Conservation (phyloP, 108 stramenopile species). For the Cyclotella atomus region DNA sequence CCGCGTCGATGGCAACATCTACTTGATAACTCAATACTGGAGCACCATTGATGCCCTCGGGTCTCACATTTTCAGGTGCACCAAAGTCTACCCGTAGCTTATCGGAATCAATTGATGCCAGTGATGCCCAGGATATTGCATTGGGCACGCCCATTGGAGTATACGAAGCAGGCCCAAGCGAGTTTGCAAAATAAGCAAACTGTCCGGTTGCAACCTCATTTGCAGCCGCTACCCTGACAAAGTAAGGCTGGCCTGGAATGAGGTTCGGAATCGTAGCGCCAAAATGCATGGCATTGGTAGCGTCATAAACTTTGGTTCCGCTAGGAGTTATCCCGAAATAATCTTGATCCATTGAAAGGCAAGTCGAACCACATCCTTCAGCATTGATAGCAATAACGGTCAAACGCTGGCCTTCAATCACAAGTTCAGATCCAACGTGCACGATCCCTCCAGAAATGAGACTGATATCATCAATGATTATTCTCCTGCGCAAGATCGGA, state of each 20-base stretch:
- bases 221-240: slow-evolving; percentile 56
- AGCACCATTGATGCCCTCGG: slow-evolving; percentile 54
- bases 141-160: slow-evolving; percentile 42
- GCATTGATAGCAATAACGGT: slow-evolving; percentile 38
- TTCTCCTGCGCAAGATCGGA: slow-evolving; percentile 31
- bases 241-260: slow-evolving; percentile 53
- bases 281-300: slow-evolving; percentile 17
- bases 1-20: slow-evolving; percentile 38
- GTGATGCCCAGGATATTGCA: slow-evolving; percentile 36
- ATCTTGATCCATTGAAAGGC: slow-evolving; percentile 38
- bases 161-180: slow-evolving; percentile 35
- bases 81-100: slow-evolving; percentile 56
- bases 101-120: slow-evolving; percentile 20
- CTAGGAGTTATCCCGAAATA: slow-evolving; percentile 24
- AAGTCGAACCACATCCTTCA: slow-evolving; percentile 34
- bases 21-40: slow-evolving; percentile 49
- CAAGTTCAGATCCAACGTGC: slow-evolving; percentile 20
- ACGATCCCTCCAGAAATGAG: slow-evolving; percentile 28
- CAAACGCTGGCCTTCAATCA: slow-evolving; percentile 29
- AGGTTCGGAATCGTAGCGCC: slow-evolving; percentile 36
- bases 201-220: slow-evolving; percentile 45
- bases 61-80: slow-evolving; percentile 49
- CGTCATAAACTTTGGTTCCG: slow-evolving; percentile 41
- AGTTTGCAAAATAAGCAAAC: slow-evolving; percentile 50
- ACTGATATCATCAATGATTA: slow-evolving; percentile 27